Evolutionary conservation across 1,284 basidiomycete genomes (phyloP), one percentile per base, ranked within the genome.

Genomic region (Lentinula novae-zelandiae): DNA sequence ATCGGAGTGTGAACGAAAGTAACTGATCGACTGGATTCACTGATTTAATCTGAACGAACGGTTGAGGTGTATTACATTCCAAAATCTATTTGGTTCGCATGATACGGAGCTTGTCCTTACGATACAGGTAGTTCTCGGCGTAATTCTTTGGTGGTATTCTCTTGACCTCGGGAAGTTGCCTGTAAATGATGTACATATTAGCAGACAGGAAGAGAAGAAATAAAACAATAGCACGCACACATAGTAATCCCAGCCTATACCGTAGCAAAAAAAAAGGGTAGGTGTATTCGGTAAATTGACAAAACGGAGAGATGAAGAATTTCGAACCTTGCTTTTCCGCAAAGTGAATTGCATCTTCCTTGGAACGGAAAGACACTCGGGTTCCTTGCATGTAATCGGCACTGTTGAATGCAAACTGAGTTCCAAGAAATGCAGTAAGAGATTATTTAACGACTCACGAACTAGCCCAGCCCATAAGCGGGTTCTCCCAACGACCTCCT

Each of bases 361-460:
- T 93, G 57, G 87, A 88, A 67, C 84, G 83, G 85, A 99, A 99
- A 49, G 89, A 85, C 70, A 98, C 69, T 15, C 89, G 86, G 2
- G 93, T 93, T 34, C 92, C 95, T 75, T 99, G 96, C 89, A 98
- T 92, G 77, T 98, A 98, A 76, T 99, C 96, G 63, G 94, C 96
- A 60, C 94, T 95, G 67, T 46, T 48, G 44, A 60, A n/a, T 13
- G 17, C 22, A 2, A 20, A 34, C 36, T 31, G 51, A 31, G 27
- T 44, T 55, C n/a, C 53, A 20, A 56, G 40, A 33, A n/a, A 31
- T 55, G 46, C 13, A 3, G 50, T 38, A 33, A 51, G 10, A 6
- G n/a, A n/a, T n/a, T n/a, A n/a, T 50, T 34, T 39, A 9, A 56
- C n/a, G 15, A 81, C 89, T 75, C 71, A 94, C 92, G 89, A 92